These are phyloP conservation scores for Lactarius tabidus DNA, from an alignment of 768 basidiomycete species.

Conservation along the genomic window DNA sequence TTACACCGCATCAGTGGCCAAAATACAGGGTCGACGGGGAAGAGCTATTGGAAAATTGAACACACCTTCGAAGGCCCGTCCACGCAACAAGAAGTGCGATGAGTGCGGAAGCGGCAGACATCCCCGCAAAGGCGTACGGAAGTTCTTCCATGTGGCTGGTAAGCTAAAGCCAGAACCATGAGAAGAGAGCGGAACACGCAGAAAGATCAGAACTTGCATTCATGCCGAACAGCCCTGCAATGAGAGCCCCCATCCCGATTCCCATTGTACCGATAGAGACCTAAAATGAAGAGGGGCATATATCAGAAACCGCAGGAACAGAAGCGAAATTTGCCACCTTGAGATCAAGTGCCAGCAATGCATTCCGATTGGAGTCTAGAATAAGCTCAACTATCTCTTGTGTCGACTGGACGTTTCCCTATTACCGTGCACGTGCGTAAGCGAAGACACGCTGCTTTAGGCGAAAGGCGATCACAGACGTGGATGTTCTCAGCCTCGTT, in stretches of 20 bases:
- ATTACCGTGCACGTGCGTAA: conserved; percentile 7
- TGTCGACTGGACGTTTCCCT: conserved; percentile 94
- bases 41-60: conserved; percentile 18
- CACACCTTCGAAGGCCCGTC: conserved; percentile 60
- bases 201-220: conserved; percentile 56
- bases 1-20: neutral
- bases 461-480: conserved; percentile 38
- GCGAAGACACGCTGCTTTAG: neutral
- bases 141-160: conserved; percentile 67
- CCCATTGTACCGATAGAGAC: conserved; percentile 95
- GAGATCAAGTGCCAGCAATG: conserved; percentile 84
- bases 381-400: conserved; percentile 98
- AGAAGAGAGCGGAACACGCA: conserved; percentile 10
- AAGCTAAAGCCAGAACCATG: conserved; percentile 43
- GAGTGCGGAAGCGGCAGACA: conserved; percentile 56
- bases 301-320: neutral
- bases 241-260: conserved; percentile 81
- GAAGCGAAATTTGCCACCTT: conserved; percentile 46
- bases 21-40: conserved; percentile 18
- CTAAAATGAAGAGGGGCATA: conserved; percentile 33
- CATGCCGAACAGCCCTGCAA: conserved; percentile 95
- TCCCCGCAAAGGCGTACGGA: conserved; percentile 68
- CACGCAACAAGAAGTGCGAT: conserved; percentile 60
- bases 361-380: conserved; percentile 92
- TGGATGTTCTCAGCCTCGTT: conserved; percentile 88